Conservation (phyloP, 2,329 filamentous ascomycete genomes). For the Leptodontidium sp. region DNA sequence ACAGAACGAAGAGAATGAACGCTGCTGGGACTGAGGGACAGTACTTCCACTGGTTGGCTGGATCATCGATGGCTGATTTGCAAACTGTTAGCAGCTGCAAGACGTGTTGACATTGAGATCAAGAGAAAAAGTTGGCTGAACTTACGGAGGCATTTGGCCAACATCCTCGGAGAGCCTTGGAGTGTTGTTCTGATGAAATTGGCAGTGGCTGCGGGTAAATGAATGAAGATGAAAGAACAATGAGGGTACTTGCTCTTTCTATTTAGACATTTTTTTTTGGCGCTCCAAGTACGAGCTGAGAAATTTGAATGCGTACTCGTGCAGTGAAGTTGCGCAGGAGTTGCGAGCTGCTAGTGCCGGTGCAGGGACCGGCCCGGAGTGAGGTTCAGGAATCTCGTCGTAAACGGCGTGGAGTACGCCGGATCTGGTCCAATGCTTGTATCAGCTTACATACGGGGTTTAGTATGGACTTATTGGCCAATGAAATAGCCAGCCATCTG, state of each 20-base stretch:
- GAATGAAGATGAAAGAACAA: not conserved
- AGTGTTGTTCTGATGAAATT: not conserved
- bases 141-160: not conserved
- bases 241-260: not conserved
- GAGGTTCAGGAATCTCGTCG: not conserved
- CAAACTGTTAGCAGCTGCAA: not conserved
- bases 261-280: not conserved
- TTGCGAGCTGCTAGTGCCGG: conserved; percentile 1
- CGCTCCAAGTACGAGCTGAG: not conserved
- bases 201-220: not conserved
- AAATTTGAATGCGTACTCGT: not conserved
- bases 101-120: not conserved
- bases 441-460: no score
- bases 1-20: conserved; percentile 47
- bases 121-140: not conserved
- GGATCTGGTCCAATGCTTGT: no score
- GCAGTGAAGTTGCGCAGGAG: not conserved
- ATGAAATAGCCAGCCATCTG: no score
- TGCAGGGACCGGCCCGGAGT: not conserved
- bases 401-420: not conserved
- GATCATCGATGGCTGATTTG: conserved; percentile 19
- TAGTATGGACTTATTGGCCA: no score
- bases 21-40: conserved; percentile 49
- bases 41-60: conserved; percentile 43
- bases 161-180: not conserved